Base-by-base conservation (phyloP, 179 eudicot species). In the Actinidia polygama region DNA sequence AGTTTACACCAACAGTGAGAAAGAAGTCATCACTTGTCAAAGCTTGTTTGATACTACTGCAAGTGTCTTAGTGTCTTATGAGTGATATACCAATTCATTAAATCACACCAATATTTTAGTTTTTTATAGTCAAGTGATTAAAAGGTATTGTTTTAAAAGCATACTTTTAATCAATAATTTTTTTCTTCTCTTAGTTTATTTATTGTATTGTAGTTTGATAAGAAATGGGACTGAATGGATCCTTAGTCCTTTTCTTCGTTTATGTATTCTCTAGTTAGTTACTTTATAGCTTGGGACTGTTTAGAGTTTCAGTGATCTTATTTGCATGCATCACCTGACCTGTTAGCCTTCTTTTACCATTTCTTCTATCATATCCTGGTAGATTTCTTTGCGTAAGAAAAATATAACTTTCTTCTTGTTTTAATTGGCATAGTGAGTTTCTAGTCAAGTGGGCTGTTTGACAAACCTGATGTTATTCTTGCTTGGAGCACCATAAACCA, bases 21-120 rank as follows among this genome's bases (percentile, higher is more conserved):
- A 75, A 15, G 18, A 36, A 75, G 79, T 16, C 46, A 12, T 75
- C 57, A 21, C n/a, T 57, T 75, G 79, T 30, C 36, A 55, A 75
- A 30, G 54, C 75, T 72, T 26, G 75, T 16, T 72, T 8, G 57
- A 19, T 21, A 47, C 30, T 21, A 66, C 23, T 44, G 18, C 44
- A 40, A 69, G 50, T 26, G n/a, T 36, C 49, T 44, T 69, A 69
- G 50, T 26, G n/a, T 36, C 49, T 44, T 69, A 51, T 7, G 16
- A 69, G 18, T 69, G 9, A 44, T 69, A 40, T 18, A 69, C 44
- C 51, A 21, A 18, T 19, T 44, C 1, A 14, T 44, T 69, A 47
- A 40, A 0, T 21, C 36, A 3, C 18, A 49, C 12, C 18, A 73
- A 21, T 73, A 23, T 50, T 66, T 8, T 66, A 24, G 44, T 66